Evolutionary conservation across 1,139 yeast genomes (phyloP).

Genomic region (Hanseniaspora sp.): DNA sequence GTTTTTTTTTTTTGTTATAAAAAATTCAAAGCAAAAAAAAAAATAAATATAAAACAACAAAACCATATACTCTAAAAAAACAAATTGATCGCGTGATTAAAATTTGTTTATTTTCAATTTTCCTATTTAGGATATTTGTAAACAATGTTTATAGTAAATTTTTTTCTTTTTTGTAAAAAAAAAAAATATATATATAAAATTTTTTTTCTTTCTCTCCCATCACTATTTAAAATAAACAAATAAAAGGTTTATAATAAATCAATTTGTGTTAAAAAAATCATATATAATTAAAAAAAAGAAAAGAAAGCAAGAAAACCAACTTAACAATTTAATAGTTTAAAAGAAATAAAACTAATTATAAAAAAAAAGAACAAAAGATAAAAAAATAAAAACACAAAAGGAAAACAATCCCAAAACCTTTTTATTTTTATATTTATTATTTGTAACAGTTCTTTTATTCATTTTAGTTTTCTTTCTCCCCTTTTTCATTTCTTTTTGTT

Average conservation of each 20-base stretch:
- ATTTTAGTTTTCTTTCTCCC: neutral
- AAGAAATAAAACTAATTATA: neutral
- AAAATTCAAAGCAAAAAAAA: neutral
- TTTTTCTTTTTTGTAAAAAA: slow-evolving; percentile 3
- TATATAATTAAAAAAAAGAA: no score
- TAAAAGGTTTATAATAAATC: neutral
- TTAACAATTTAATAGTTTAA: neutral
- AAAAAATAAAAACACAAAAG: neutral
- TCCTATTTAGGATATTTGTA: slow-evolving; percentile 15
- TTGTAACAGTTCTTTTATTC: neutral
- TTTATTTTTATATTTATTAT: no score
- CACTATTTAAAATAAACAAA: slow-evolving; percentile 1
- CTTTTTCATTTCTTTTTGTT: neutral
- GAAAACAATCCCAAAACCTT: neutral
- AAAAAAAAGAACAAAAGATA: neutral
- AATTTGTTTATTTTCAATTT: neutral
- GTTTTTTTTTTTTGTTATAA: no score
- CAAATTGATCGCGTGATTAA: slow-evolving; percentile 1
- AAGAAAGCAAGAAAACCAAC: neutral
- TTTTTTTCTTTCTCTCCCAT: slow-evolving; percentile 2
- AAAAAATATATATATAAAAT: neutral
- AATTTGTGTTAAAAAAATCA: neutral
- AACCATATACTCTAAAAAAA: neutral
- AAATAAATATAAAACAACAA: neutral
- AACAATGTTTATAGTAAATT: slow-evolving; percentile 2